Evolutionary conservation across 352 stramenopile species (phyloP), one percentile per base, ranked within the genome.

Genomic region (Pythium coloratum): DNA sequence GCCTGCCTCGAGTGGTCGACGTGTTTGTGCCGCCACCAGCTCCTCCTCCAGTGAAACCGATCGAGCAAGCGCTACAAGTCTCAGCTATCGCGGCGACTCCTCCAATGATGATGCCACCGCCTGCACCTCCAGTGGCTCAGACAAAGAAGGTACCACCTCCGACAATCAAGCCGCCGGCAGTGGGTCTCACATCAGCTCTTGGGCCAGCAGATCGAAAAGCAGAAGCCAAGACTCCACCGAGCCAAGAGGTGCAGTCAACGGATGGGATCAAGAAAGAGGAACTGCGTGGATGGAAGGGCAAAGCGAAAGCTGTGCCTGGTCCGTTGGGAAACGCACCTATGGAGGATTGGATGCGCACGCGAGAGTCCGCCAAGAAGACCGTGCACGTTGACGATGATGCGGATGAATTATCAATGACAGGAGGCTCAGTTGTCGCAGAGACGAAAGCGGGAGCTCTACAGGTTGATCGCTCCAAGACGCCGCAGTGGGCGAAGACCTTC

Each of bases 321-420:
- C 81, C 82, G 9, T 79, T 85, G 71, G 74, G 75, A 24, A 76
- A 76, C 42, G 76, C 86, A 0, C 76, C 78, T 4, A 88, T 90
- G 67, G 84, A 90, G 46, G 76, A 89, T 1, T 93, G 84, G 84
- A 93, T 93, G 82, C 56, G 73, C 38, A 93, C 82, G 9, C 79
- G 80, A n/a, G 64, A 76, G 12, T 79, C 76, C 6, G 80, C 80
- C 24, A 89, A 80, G 62, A 76, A 75, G 42, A 80, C 79, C 4
- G 65, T 81, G n/a, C 24, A 71, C 34, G 67, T 82, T 2, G 38
- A 51, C n/a, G 64, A 75, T 26, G 63, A 74, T 32, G 18, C 54
- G 51, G n/a, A 55, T 9, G 13, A 18, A 16, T 13, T 46, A 3
- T n/a, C 50, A 26, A 8, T 28, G 28, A 30, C 28, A 30, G 28